phyloP scores from a whole-genome alignment of 2,329 filamentous ascomycete species.

The Fusarium napiforme region DNA sequence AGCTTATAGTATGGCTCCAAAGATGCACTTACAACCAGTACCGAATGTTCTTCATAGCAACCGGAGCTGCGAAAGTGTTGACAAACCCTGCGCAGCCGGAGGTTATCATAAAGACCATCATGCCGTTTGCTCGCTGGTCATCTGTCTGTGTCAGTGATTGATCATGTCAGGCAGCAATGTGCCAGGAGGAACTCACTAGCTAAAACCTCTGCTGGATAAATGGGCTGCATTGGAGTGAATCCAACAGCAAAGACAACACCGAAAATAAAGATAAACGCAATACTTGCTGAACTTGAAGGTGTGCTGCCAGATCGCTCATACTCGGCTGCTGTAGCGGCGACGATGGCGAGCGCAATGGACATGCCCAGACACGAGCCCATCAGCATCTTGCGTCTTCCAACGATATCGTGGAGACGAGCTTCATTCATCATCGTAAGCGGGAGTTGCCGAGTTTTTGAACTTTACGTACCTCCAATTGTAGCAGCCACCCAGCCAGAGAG shows the following conservation, averaged over 20 bases:
- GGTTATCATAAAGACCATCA: neutral
- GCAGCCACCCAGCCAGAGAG: neutral
- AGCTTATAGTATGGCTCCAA: fast-evolving
- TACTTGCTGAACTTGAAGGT: neutral
- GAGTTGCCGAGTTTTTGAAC: fast-evolving
- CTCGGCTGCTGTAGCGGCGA: neutral
- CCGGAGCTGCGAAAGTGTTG: neutral
- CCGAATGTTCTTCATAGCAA: neutral
- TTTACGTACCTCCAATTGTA: neutral
- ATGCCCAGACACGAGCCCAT: neutral
- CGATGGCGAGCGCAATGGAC: neutral
- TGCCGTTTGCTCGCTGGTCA: neutral
- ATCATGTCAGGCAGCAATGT: fast-evolving
- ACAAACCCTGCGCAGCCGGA: neutral
- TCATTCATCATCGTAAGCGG: fast-evolving
- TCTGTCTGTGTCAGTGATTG: neutral
- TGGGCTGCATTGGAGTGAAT: neutral
- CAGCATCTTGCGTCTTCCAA: neutral
- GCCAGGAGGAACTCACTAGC: neutral
- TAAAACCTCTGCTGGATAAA: neutral
- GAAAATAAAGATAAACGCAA: neutral
- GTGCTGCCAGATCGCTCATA: neutral
- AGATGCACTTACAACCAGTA: neutral
- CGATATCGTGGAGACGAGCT: neutral
- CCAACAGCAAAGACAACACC: neutral